Base-by-base conservation (phyloP, 169 alveolate genomes). In the Plasmodium gaboni region DNA sequence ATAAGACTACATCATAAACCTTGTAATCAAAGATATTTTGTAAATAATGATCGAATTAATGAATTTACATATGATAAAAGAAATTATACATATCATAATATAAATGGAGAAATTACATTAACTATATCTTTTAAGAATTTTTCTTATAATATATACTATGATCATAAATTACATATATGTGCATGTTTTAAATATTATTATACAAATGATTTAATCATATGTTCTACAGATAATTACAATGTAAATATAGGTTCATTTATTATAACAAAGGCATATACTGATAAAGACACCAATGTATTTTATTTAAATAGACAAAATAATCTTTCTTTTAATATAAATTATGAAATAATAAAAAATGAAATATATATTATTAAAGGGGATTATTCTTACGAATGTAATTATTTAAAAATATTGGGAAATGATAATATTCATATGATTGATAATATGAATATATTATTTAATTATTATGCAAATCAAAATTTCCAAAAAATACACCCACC, bases 171-270 rank as follows among this genome's bases (percentile, higher is more conserved):
- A 6, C 32, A 50, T 61, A 86, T 86, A 12, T 86, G 92, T 86
- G 92, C 92, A 15, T 86, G 92, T 22, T 26, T 10, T 67, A 46
- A 17, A n/a, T 22, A 71, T 71, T 71, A 48, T 64, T 86, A 71
- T 53, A 10, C 13, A 8, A 2, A 17, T 28, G 28, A 22, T 19
- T 9, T 8, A 8, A 2, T n/a, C 4, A 50, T 1, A 2, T 73
- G 87, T 60, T 1, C 55, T 9, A 9, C 44, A 28, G 68, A 44
- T 10, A 12, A 26, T 10, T 61, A 19, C 17, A 46, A 46, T 13
- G 9, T 24, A 9, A 44, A 64, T 2, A 32, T 80, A 15, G 85
- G 80, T 2, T 32, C 15, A 51, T 38, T 80, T 38, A 8, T 42
- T 42, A 9, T 26, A 19, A 9, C 38, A 38, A 50, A 15, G 38